Conservation (phyloP, 345 rosid genomes). For the Odontarrhena argentea region DNA sequence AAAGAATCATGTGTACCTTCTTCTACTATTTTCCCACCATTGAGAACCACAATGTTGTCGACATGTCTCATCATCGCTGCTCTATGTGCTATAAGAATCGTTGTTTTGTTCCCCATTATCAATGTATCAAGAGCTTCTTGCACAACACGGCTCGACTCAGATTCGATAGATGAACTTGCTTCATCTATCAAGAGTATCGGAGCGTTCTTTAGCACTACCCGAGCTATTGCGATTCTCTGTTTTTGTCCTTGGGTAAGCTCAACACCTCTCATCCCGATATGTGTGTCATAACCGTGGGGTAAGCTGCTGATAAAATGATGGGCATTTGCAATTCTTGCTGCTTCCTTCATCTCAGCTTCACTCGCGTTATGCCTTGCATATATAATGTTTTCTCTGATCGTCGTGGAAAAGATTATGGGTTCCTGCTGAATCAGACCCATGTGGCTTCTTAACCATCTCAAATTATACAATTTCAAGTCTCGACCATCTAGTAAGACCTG, state of each 20-base stretch:
- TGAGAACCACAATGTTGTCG: conserved; percentile 95
- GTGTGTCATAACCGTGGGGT: conserved; percentile 97
- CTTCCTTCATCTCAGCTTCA: conserved; percentile 98
- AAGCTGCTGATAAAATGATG: conserved; percentile 98
- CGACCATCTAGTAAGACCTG: conserved; percentile 92
- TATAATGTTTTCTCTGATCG: conserved; percentile 91
- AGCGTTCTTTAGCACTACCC: conserved; percentile 95
- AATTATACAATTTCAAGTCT: conserved; percentile 81
- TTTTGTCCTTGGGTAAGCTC: conserved; percentile 98
- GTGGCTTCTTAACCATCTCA: conserved; percentile 95
- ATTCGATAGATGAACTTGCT: conserved; percentile 95
- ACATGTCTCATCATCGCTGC: conserved; percentile 99
- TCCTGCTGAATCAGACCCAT: conserved; percentile 98
- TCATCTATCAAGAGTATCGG: conserved; percentile 90
- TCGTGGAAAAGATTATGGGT: conserved; percentile 94
- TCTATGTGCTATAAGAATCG: conserved; percentile 96
- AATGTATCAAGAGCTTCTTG: conserved; percentile 98
- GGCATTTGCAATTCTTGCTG: conserved; percentile 98
- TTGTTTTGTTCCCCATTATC: conserved; percentile 98
- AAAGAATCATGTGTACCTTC: conserved; percentile 93
- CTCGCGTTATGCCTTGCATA: conserved; percentile 98
- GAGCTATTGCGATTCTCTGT: conserved; percentile 93
- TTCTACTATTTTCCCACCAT: conserved; percentile 95
- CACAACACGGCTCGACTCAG: conserved; percentile 97
- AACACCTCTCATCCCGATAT: conserved; percentile 98